Evolutionary conservation across 768 basidiomycete genomes (phyloP).

Genomic region (Piloderma croceum): DNA sequence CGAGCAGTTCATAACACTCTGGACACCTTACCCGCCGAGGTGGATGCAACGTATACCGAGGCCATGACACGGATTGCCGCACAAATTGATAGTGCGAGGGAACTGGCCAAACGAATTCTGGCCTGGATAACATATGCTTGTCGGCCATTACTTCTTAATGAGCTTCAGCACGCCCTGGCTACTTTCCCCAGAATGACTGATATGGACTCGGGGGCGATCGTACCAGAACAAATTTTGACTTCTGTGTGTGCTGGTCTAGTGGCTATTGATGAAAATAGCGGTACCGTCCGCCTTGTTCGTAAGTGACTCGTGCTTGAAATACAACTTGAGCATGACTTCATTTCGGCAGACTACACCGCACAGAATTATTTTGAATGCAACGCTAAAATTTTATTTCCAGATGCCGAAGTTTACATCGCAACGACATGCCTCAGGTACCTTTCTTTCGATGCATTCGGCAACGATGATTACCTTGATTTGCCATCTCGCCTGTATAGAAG

Average conservation of each 20-base stretch:
- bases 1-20: constrained; percentile 1
- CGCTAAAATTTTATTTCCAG: neutral
- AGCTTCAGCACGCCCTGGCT: constrained; percentile 8
- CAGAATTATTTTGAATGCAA: constrained; percentile 5
- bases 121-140: constrained; percentile 6
- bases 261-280: neutral
- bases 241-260: constrained; percentile 9
- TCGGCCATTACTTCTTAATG: constrained; percentile 3
- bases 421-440: too few relatives aligned
- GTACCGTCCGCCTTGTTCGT: constrained; percentile 7
- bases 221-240: neutral
- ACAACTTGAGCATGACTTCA: neutral
- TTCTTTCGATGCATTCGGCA: too few relatives aligned
- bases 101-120: constrained; percentile 1
- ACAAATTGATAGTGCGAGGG: constrained; percentile 3
- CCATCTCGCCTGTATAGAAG: too few relatives aligned
- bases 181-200: neutral
- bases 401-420: neutral
- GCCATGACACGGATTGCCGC: constrained; percentile 6
- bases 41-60: constrained; percentile 2
- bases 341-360: constrained; percentile 6
- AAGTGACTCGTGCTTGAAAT: too few relatives aligned
- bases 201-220: neutral
- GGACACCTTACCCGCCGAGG: constrained; percentile 1
- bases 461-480: too few relatives aligned